Percentiles rank a stretch among this genome's conserved stretches.
These are phyloP conservation scores for Chaetomium globosum DNA, from an alignment of 2,329 filamentous ascomycete species.

Conservation along the genomic window DNA sequence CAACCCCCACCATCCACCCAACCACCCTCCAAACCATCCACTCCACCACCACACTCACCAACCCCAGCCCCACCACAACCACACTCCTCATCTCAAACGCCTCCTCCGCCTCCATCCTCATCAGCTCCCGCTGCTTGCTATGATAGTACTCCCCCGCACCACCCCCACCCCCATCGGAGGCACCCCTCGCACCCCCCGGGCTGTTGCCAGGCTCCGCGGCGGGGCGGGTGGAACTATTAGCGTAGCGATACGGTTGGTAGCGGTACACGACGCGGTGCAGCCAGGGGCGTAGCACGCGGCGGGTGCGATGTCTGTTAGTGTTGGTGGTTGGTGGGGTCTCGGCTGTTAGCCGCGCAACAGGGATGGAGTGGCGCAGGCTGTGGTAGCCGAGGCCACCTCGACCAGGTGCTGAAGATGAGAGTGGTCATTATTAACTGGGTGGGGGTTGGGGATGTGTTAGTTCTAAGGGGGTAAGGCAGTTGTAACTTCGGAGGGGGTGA, in stretches of 20 bases:
- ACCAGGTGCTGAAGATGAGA: conserved; percentile 63
- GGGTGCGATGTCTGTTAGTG: conserved; percentile 15
- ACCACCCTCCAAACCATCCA: conserved; percentile 40
- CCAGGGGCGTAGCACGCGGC: conserved; percentile 45
- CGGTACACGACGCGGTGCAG: conserved; percentile 48
- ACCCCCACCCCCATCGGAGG: conserved; percentile 27
- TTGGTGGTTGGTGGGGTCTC: conserved; percentile 19
- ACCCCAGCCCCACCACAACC: conserved; percentile 55
- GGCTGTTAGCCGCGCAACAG: conserved; percentile 50
- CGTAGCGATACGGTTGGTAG: conserved; percentile 46
- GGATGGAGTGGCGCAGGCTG: conserved; percentile 57
- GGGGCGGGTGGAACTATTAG: conserved; percentile 20
- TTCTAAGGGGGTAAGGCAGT: neutral
- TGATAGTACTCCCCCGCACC: conserved; percentile 49
- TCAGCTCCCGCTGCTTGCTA: conserved; percentile 61
- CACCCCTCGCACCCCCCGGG: neutral
- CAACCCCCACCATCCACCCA: conserved; percentile 26
- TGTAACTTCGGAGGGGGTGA: neutral
- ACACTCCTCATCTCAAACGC: conserved; percentile 62
- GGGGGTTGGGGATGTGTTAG: neutral
- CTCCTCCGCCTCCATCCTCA: conserved; percentile 64
- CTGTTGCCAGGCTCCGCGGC: neutral
- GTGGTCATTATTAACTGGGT: conserved; percentile 60
- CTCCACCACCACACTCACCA: conserved; percentile 40
- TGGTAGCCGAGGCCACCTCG: too few species aligned